phyloP scores from a whole-genome alignment of 306 rosid species.

The Ceratonia siliqua region DNA sequence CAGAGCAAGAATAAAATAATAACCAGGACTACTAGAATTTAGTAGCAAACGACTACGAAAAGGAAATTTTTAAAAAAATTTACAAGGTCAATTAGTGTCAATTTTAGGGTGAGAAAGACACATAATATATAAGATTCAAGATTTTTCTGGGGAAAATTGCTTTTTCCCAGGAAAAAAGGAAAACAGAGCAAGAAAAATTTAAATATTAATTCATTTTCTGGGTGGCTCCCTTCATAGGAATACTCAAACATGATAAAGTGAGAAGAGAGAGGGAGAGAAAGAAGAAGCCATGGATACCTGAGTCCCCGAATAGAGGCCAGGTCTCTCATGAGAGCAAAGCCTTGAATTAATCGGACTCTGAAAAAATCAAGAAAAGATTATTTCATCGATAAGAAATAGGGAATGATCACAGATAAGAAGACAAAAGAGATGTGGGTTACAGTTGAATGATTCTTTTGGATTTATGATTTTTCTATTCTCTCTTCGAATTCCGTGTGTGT shows the following conservation, averaged over 20 bases:
- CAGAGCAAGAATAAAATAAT: neutral
- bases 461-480: neutral
- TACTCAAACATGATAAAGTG: neutral
- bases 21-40: neutral
- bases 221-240: neutral
- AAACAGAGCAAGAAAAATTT: neutral
- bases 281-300: neutral
- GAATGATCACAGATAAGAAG: neutral
- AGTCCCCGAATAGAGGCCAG: neutral
- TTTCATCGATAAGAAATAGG: neutral
- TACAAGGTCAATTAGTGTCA: no score
- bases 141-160: neutral
- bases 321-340: neutral
- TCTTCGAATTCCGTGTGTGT: neutral
- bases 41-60: conserved; percentile 1
- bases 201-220: no score
- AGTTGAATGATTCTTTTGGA: neutral
- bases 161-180: no score
- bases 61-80: no score
- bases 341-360: neutral
- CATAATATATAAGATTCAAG: no score
- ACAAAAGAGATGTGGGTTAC: neutral
- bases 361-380: neutral
- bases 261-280: neutral
- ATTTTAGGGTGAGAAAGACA: no score